Base-by-base conservation (phyloP, 1,284 basidiomycete genomes). In the Bondarzewia mesenterica region DNA sequence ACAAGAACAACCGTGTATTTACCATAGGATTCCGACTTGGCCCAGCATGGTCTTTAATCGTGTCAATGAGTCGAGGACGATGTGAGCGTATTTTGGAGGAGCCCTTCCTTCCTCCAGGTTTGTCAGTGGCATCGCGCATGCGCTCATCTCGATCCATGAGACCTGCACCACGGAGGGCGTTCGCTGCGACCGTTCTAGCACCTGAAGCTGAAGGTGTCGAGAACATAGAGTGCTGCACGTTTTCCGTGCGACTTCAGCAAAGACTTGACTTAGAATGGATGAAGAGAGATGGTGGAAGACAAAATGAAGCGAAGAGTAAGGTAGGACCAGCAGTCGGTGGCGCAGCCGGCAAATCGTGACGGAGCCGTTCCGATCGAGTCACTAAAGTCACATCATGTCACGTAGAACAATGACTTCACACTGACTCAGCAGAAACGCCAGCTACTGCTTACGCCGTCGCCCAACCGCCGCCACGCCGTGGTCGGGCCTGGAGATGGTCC, bases 71-170 rank as follows among this genome's bases (percentile, higher is more conserved):
- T 50, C 81, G 72, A 15, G 75, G 66, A 50, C 79, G 73, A 60
- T 82, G 79, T 2, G 77, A 70, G 35, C 81, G 77, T 53, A 72
- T 63, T 67, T 81, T 84, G 43, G 72, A 70, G 15, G 71, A 55
- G 38, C 76, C 77, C 62, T 87, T 88, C 55, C 83, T 74, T 15
- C 82, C 82, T 46, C 80, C 81, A 3, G 80, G 81, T 54, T 71
- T 80, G 65, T 84, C 80, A 14, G 73, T 71, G 29, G 69, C 67
- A 57, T 88, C 85, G 50, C 76, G 75, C 85, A 88, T 88, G 57
- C 69, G 74, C 48, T 78, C 70, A 61, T 88, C 85, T 50, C 76
- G 70, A 69, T 87, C 85, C 53, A 82, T 80, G 58, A 87, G 78
- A 39, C 85, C 85, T 2, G 82, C 84, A 44, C 67, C 75, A 52